These are phyloP conservation scores for Camelina laxa DNA, from an alignment of 345 rosid genomes.

Conservation along the genomic window DNA sequence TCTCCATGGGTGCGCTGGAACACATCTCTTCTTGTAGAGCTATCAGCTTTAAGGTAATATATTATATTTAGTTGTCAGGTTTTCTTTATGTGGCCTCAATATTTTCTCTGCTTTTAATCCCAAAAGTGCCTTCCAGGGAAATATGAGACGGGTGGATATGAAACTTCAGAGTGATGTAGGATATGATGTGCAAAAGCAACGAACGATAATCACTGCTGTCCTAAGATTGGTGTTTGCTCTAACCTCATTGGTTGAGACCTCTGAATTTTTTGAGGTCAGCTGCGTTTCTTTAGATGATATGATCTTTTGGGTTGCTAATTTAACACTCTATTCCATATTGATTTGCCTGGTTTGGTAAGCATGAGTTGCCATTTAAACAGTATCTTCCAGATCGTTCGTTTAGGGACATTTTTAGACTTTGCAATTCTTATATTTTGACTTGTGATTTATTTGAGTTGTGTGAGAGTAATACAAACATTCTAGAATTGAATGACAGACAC, in stretches of 20 bases:
- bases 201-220: slow-evolving; percentile 66
- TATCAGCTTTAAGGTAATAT: slow-evolving; percentile 65
- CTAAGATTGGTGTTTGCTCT: slow-evolving; percentile 82
- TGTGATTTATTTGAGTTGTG: slow-evolving; percentile 12
- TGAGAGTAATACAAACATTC: not conserved
- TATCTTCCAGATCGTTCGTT: not conserved
- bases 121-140: slow-evolving; percentile 62
- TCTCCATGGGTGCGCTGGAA: slow-evolving; percentile 92
- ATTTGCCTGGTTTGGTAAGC: not conserved
- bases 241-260: slow-evolving; percentile 78
- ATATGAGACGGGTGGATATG: slow-evolving; percentile 60
- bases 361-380: slow-evolving; percentile 6
- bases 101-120: slow-evolving; percentile 33
- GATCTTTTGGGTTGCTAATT: slow-evolving; percentile 21
- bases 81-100: slow-evolving; percentile 25
- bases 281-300: slow-evolving; percentile 19
- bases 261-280: slow-evolving; percentile 86
- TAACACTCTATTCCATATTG: not conserved
- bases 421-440: not conserved
- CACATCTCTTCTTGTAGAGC: slow-evolving; percentile 80
- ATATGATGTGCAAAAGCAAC: slow-evolving; percentile 67
- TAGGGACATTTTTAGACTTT: not conserved
- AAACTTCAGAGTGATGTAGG: slow-evolving; percentile 62
- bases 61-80: slow-evolving; percentile 10
- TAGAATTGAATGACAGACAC: slow-evolving; percentile 2